These are phyloP conservation scores for Sphaerulina vaccinii DNA, from an alignment of 2,329 filamentous ascomycete species.

Conservation along the genomic window DNA sequence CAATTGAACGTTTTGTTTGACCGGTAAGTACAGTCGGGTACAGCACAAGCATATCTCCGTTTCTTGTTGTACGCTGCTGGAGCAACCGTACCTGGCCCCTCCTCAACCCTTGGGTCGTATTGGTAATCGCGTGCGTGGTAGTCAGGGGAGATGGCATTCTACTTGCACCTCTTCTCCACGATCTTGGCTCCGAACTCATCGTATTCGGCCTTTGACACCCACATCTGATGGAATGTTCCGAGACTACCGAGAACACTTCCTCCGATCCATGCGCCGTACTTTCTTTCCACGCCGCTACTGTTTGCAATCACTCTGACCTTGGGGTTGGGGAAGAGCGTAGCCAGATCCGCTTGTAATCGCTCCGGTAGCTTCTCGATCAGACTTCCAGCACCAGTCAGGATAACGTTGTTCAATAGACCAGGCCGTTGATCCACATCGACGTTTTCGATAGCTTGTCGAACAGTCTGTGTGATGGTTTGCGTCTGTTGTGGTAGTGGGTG, in stretches of 20 bases:
- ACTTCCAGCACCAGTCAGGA: constrained; percentile 85
- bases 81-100: no score
- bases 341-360: constrained; percentile 80
- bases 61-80: no score
- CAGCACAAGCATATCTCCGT: no score
- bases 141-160: no score
- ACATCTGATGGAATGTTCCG: constrained; percentile 98
- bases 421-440: constrained; percentile 88
- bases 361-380: constrained; percentile 91
- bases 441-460: constrained; percentile 71
- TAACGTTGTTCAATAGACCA: constrained; percentile 80
- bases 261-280: constrained; percentile 93
- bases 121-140: no score
- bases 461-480: constrained; percentile 80
- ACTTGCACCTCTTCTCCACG: constrained; percentile 96
- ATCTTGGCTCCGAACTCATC: constrained; percentile 89
- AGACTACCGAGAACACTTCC: constrained; percentile 93
- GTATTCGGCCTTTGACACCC: constrained; percentile 97
- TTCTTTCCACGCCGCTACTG: constrained; percentile 80
- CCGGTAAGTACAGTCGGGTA: no score
- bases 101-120: no score
- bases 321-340: constrained; percentile 75
- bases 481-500: constrained; percentile 55
- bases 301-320: constrained; percentile 86
- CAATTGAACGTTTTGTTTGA: no score